These are phyloP conservation scores for Tylopilus sp. DNA, from an alignment of 768 basidiomycete genomes.

Conservation along the genomic window DNA sequence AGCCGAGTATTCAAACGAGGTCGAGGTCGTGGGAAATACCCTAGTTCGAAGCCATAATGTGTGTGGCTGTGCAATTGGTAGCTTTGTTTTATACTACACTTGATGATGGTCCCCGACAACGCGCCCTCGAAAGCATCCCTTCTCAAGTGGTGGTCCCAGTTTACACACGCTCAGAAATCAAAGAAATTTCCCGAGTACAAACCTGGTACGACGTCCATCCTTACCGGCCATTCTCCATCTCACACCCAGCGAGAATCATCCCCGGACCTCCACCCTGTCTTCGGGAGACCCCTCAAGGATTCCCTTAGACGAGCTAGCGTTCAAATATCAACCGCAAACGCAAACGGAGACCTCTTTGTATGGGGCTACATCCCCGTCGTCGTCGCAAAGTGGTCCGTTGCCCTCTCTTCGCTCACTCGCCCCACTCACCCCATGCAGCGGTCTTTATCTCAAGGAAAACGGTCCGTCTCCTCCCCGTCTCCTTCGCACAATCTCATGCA, in stretches of 20 bases:
- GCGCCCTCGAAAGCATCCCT: constrained; percentile 52
- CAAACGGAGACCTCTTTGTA: constrained; percentile 78
- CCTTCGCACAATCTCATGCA: background rate
- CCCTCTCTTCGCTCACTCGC: background rate
- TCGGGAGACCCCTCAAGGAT: constrained; percentile 81
- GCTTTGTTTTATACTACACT: background rate
- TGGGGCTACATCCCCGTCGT: constrained; percentile 97
- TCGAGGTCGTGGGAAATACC: too few species aligned
- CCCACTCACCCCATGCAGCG: constrained; percentile 44
- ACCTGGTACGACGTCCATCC: constrained; percentile 37
- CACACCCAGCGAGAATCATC: constrained; percentile 18
- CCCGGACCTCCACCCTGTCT: constrained; percentile 56
- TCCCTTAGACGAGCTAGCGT: constrained; percentile 85
- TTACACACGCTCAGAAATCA: constrained; percentile 58
- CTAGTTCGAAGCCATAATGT: too few species aligned
- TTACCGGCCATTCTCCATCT: background rate
- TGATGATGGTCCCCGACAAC: constrained; percentile 29
- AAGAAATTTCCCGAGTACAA: constrained; percentile 52
- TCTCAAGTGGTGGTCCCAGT: constrained; percentile 82
- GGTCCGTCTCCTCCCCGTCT: constrained; percentile 42
- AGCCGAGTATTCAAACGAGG: too few species aligned
- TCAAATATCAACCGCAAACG: constrained; percentile 87
- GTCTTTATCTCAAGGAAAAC: constrained; percentile 91
- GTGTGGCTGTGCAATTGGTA: constrained; percentile 19
- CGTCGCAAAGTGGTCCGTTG: constrained; percentile 88